Evolutionary conservation across 257 asterid species (phyloP), one percentile per base, ranked within the genome.

Genomic region (Penstemon barbatus): DNA sequence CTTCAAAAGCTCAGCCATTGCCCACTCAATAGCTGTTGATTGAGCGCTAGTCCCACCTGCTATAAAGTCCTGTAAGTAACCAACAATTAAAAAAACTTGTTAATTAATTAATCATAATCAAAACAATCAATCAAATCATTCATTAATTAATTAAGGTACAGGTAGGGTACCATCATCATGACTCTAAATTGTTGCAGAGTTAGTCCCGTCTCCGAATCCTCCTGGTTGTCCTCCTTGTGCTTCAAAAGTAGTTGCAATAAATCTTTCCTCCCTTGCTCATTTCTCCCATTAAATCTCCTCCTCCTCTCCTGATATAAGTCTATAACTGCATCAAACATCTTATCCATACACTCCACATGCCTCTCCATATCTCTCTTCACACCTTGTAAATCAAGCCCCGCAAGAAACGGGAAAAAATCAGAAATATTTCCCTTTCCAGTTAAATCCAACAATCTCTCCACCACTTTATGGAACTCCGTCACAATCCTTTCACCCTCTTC

Each of bases 11-110:
- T 74, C 80, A 1, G 85, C 74, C 80, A 81, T 77, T 33, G 82
- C 72, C 82, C 85, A 81, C 8, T 81, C 82, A 44, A 81, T 77
- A 7, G 85, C 78, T 7, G 85, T 33, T 39, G 48, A 59, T n/a
- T 9, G 37, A 0, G 64, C 40, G 4, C 40, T 25, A 5, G 8
- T 8, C 7, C 48, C 64, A 25, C 64, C 64, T 39, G 6, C 64
- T 37, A 59, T 19, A 38, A 39, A 11, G 33, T 59, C 64, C 64
- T 39, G 64, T 4, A 3, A 57, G 25, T 18, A 57, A 57, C 7
- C 11, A n/a, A 0, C 18, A 15, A 15, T 15, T 15, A 15, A 15
- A 15, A 15, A 15, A 15, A 15, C 18, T 15, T 15, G 18, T 15
- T 15, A 15, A 15, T 15, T 15, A 15, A 15, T 15, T 15, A 15